Percentiles rank a stretch among this genome's conserved stretches.
phyloP scores from a whole-genome alignment of 768 basidiomycete genomes.

The Leccinellum luteum region DNA sequence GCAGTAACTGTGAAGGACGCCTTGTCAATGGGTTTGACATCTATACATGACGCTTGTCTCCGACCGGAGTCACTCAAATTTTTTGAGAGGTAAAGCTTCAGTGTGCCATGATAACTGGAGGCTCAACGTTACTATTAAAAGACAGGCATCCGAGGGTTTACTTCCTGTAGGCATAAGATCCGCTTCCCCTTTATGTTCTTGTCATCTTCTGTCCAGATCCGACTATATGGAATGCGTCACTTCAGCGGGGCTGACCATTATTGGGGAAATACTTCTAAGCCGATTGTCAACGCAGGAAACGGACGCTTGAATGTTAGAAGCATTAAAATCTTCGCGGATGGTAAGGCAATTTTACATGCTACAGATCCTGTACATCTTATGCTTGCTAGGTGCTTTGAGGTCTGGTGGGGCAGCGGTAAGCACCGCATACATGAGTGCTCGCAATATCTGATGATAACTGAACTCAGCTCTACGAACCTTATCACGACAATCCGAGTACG shows the following conservation, averaged over 20 bases:
- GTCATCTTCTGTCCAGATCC: constrained; percentile 45
- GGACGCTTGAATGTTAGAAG: constrained; percentile 68
- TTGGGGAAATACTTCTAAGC: constrained; percentile 65
- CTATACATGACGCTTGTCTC: not conserved
- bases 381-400: constrained; percentile 68
- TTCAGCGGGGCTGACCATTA: constrained; percentile 66
- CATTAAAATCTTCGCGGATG: constrained; percentile 75
- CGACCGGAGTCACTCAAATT: not conserved
- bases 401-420: constrained; percentile 86
- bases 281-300: constrained; percentile 55
- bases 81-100: not conserved
- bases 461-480: constrained; percentile 67
- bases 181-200: constrained; percentile 5
- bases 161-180: constrained; percentile 51
- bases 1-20: constrained; percentile 37
- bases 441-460: not conserved
- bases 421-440: not conserved
- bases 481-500: constrained; percentile 72
- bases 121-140: constrained; percentile 40
- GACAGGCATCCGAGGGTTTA: constrained; percentile 55
- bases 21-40: not conserved
- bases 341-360: constrained; percentile 8
- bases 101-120: not conserved
- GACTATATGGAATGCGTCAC: constrained; percentile 75
- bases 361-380: not conserved